Conservation (phyloP, 2,329 filamentous ascomycete species). For the Sclerotinia sclerotiorum region DNA sequence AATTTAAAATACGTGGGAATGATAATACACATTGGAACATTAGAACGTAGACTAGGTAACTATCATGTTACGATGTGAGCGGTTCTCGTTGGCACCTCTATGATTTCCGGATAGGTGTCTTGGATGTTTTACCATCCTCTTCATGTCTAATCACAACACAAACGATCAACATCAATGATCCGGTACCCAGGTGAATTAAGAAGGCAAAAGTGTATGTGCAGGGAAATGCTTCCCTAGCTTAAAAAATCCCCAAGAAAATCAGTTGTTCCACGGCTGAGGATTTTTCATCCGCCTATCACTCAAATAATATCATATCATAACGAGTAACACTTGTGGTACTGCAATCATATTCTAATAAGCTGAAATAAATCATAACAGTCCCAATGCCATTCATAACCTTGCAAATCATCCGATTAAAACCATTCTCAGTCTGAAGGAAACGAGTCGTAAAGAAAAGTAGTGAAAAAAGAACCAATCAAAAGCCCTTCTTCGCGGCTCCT, state of each 20-base stretch:
- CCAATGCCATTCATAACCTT: constrained; percentile 4
- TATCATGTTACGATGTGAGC: too few relatives aligned
- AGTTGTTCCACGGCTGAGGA: background rate
- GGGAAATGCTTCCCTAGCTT: too few relatives aligned
- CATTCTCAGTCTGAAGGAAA: background rate
- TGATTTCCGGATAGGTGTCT: too few relatives aligned
- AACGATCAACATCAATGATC: too few relatives aligned
- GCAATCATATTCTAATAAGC: constrained; percentile 17
- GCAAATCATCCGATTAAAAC: constrained; percentile 14
- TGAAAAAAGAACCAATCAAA: background rate
- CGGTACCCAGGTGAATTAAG: too few relatives aligned
- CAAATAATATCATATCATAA: background rate
- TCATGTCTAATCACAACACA: too few relatives aligned
- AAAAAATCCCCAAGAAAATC: background rate
- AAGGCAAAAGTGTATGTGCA: too few relatives aligned
- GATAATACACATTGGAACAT: too few relatives aligned
- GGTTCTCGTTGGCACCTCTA: too few relatives aligned
- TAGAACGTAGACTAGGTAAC: too few relatives aligned
- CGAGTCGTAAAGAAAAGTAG: constrained; percentile 8
- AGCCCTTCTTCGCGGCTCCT: background rate
- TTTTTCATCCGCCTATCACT: too few relatives aligned
- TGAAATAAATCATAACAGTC: constrained; percentile 10
- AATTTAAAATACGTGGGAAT: background rate
- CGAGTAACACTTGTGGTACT: background rate
- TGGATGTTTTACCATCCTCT: too few relatives aligned